Evolutionary conservation across 352 stramenopile species (phyloP).

Genomic region (Paralagenidium karlingii): DNA sequence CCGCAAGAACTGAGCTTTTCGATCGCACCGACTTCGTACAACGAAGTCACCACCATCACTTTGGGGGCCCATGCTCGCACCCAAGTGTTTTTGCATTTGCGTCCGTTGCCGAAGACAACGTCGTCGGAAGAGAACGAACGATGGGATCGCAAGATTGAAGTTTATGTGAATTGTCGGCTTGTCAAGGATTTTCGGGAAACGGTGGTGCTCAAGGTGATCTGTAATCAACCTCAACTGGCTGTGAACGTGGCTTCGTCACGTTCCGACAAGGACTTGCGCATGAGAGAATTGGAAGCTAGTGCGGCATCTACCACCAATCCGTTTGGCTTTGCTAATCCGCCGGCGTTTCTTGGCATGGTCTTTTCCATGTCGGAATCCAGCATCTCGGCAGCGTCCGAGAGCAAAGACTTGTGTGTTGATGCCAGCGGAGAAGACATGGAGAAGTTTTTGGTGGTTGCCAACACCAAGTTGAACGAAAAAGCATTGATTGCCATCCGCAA

Average conservation of each 20-base stretch:
- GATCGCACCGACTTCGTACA: constrained; percentile 70
- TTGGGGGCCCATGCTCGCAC: constrained; percentile 50
- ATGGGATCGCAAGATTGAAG: constrained; percentile 77
- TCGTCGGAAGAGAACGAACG: constrained; percentile 19
- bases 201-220: constrained; percentile 63
- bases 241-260: constrained; percentile 45
- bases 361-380: constrained; percentile 66
- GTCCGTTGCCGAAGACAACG: constrained; percentile 32
- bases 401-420: constrained; percentile 11
- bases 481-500: constrained; percentile 66
- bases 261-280: constrained; percentile 16
- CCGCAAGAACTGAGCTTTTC: constrained; percentile 77
- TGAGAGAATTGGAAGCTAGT: constrained; percentile 5
- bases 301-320: constrained; percentile 4
- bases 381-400: constrained; percentile 14
- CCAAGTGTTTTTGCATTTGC: constrained; percentile 82
- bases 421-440: constrained; percentile 16
- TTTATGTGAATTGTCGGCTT: constrained; percentile 79
- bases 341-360: constrained; percentile 68
- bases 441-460: constrained; percentile 71
- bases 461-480: constrained; percentile 47
- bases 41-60: constrained; percentile 64
- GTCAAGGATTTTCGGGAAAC: constrained; percentile 84
- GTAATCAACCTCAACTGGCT: constrained; percentile 62
- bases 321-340: constrained; percentile 22